These are phyloP conservation scores for Herpetospermum pedunculosum DNA, from an alignment of 306 rosid genomes.

Conservation along the genomic window DNA sequence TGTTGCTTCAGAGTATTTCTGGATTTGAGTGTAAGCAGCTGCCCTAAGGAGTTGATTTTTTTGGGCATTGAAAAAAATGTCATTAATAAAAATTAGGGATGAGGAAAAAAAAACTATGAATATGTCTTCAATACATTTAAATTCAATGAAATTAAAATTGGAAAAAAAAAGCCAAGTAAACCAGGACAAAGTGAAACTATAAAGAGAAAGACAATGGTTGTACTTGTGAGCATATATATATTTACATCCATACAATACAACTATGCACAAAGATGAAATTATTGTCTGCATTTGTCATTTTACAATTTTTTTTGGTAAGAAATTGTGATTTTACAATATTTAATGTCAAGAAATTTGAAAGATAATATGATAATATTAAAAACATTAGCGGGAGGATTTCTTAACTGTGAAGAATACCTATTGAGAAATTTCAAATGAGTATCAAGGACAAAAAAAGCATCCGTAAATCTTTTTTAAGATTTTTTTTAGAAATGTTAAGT, in stretches of 20 bases:
- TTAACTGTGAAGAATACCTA: not conserved
- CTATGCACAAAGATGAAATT: not conserved
- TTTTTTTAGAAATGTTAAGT: too few species aligned
- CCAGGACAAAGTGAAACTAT: not conserved
- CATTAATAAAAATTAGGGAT: not conserved
- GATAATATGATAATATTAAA: not conserved
- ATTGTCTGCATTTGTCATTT: not conserved
- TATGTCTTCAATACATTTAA: not conserved
- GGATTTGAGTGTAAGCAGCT: conserved; percentile 78
- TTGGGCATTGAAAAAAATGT: not conserved
- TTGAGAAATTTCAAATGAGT: not conserved
- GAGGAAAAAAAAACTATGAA: not conserved
- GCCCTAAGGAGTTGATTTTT: conserved; percentile 41
- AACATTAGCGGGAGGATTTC: not conserved
- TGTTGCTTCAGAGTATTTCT: conserved; percentile 65
- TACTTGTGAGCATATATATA: not conserved
- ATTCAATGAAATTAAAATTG: not conserved
- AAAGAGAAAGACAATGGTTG: not conserved
- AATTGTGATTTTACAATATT: not conserved
- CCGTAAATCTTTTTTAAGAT: not conserved
- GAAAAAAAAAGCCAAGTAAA: not conserved
- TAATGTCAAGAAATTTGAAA: not conserved
- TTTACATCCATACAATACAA: not conserved
- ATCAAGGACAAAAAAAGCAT: not conserved
- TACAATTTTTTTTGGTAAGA: not conserved